Percentiles rank a stretch among this genome's conserved stretches.
Evolutionary conservation across 1,284 basidiomycete genomes (phyloP).

Genomic region (Tylopilus sp.): DNA sequence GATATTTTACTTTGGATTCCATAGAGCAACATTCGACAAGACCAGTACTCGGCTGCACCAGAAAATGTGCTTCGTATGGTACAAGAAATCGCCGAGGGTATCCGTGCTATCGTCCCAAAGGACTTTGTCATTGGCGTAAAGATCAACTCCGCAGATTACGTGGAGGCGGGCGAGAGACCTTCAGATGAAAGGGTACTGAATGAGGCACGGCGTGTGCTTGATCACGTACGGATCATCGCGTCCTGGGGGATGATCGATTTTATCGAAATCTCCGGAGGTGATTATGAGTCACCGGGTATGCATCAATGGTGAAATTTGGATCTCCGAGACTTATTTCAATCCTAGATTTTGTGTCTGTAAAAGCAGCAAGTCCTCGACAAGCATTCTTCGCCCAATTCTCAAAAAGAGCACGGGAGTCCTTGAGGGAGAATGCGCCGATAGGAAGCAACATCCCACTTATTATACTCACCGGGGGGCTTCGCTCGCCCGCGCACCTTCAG

Average conservation of each 20-base stretch:
- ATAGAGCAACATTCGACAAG: slow-evolving; percentile 78
- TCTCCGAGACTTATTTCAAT: neutral
- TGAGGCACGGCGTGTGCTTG: slow-evolving; percentile 61
- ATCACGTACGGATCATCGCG: slow-evolving; percentile 74
- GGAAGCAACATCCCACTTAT: slow-evolving; percentile 64
- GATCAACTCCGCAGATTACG: slow-evolving; percentile 89
- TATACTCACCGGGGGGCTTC: slow-evolving; percentile 85
- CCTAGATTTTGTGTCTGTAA: slow-evolving; percentile 55
- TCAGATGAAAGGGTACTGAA: slow-evolving; percentile 35
- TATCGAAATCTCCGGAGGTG: slow-evolving; percentile 90
- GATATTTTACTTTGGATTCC: slow-evolving; percentile 7
- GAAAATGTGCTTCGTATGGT: slow-evolving; percentile 71
- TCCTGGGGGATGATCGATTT: slow-evolving; percentile 79
- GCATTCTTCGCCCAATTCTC: slow-evolving; percentile 75
- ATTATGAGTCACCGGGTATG: slow-evolving; percentile 84
- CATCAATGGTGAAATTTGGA: neutral
- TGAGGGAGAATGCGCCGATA: slow-evolving; percentile 47
- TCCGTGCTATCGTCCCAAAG: slow-evolving; percentile 67
- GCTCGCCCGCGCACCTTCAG: slow-evolving; percentile 68
- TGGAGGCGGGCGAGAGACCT: slow-evolving; percentile 57
- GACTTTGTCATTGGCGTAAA: slow-evolving; percentile 88
- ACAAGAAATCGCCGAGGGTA: slow-evolving; percentile 68
- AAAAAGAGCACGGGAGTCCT: slow-evolving; percentile 58
- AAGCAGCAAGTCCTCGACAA: slow-evolving; percentile 52
- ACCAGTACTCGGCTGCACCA: slow-evolving; percentile 64